Evolutionary conservation across 2,329 filamentous ascomycete species (phyloP), one percentile per base, ranked within the genome.

Genomic region (Aureobasidium sp.): DNA sequence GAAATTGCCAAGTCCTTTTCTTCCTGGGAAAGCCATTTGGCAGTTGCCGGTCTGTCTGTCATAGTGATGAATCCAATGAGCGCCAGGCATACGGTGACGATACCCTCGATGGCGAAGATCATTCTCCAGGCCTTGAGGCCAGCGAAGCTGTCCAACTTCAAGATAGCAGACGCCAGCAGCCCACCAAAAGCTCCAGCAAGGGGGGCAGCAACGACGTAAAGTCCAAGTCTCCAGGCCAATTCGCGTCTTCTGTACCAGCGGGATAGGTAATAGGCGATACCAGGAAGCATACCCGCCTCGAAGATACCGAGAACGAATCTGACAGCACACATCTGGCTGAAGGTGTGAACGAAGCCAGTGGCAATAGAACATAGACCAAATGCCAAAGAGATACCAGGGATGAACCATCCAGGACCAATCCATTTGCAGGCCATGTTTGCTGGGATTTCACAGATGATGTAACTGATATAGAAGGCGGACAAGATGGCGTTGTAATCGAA

Each of bases 391-490:
- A 86, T 87, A 5, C 80, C 74, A 0, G 91, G 91, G 23, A 93
- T 84, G 74, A 90, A 93, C 89, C 89, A 93, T 42, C 90, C 90
- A 0, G 91, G 91, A 0, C 91, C 91, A 6, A 93, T 80, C 81
- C 83, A 89, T 76, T 93, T 94, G 81, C 91, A 93, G 23, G 83
- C 76, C 67, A 93, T 84, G 69, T 89, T 93, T 64, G 83, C 84
- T 0, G 92, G 91, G 48, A 94, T 90, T 75, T 93, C 88, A 69
- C 91, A 92, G 55, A 93, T 31, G 71, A 93, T 92, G 77, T 94
- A 94, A 10, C 87, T 88, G 73, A 94, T 83, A 77, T 91, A 93
- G 78, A 93, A 93, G 69, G 89, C 74, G 16, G 90, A 90, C 4
- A 94, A 82, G 2, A 93, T 81, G 31, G 79, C 78, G 72, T 93